Base-by-base conservation (phyloP, 371 early-diverging fungal species). In the Thermomucor indicae-seudaticae region DNA sequence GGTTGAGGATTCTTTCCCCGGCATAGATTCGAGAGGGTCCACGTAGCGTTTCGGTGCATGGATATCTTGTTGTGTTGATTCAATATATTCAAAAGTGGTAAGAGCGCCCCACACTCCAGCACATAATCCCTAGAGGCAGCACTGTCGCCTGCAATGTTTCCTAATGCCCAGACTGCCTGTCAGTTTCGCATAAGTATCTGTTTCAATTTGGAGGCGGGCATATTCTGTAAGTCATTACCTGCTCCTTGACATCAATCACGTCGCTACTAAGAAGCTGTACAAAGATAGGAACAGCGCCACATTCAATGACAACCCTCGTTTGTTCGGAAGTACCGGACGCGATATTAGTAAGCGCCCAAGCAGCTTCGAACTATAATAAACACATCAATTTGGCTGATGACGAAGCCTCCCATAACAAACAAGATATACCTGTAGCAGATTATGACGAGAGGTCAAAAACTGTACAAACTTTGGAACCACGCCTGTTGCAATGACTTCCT, bases 341-440 rank as follows among this genome's bases (percentile, higher is more conserved):
- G 70, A 99, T 99, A 75, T 99, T 99, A 53, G 99, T 99, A 56
- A 99, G 79, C 29, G 98, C 99, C 99, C 99, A 99, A n/a, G 99
- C 98, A 48, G 92, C 90, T 55, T 47, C 35, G 47, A 54, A 37
- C 35, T 51, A 43, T n/a, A 11, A 6, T 2, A 47, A 22, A 41
- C 23, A 41, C 45, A 16, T 50, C 42, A 17, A 40, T 39, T 12
- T 20, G 17, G 5, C 11, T 29, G 16, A 40, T 12, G 16, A 40
- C 17, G 12, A 11, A 12, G 30, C 30, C 17, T 24, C 16, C 43
- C 4, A 31, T 22, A 53, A 30, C 42, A 46, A 47, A 45, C 20
- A 24, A 16, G 25, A 49, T 31, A 55, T 81, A 95, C 97, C 86
- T 96, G 98, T 55, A 96, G 82, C 40, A 89, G 67, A 6, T 88